Evolutionary conservation across 148 eudicot species (phyloP).

Genomic region (Tetragonia tetragonoides): DNA sequence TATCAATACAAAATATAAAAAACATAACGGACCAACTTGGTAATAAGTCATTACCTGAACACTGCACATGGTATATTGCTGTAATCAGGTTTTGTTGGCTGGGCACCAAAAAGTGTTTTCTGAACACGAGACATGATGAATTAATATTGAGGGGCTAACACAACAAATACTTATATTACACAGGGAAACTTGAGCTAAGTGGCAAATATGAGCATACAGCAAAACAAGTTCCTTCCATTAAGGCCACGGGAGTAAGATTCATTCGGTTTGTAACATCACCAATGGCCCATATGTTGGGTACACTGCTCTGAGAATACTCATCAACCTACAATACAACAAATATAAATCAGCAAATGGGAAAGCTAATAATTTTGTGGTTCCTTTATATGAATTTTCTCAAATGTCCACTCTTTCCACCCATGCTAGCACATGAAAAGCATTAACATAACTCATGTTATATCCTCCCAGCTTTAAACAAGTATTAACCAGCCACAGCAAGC

Average conservation of each 20-base stretch:
- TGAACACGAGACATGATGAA: conserved; percentile 30
- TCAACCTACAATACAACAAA: conserved; percentile 58
- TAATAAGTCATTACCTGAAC: conserved; percentile 50
- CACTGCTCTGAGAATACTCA: conserved; percentile 67
- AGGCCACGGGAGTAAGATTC: conserved; percentile 98
- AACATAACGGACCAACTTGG: not conserved
- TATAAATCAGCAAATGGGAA: conserved; percentile 5
- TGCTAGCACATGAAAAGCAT: not conserved
- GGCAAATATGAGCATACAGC: conserved; percentile 51
- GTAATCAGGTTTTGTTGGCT: conserved; percentile 74
- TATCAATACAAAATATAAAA: not conserved
- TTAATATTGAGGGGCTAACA: not conserved
- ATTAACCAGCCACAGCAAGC: not conserved
- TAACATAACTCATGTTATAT: not conserved
- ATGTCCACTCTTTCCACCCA: not conserved
- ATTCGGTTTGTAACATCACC: conserved; percentile 95
- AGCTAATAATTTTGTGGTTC: not conserved
- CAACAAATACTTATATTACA: not conserved
- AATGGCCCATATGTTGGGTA: conserved; percentile 94
- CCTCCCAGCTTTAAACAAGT: not conserved
- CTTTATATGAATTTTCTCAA: no score
- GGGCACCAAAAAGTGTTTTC: conserved; percentile 85
- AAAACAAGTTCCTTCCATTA: conserved; percentile 93
- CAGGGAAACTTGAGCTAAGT: conserved; percentile 9
- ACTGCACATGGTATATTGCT: conserved; percentile 72